Conservation (phyloP, 2,329 filamentous ascomycete genomes). For the Fusarium sp. region DNA sequence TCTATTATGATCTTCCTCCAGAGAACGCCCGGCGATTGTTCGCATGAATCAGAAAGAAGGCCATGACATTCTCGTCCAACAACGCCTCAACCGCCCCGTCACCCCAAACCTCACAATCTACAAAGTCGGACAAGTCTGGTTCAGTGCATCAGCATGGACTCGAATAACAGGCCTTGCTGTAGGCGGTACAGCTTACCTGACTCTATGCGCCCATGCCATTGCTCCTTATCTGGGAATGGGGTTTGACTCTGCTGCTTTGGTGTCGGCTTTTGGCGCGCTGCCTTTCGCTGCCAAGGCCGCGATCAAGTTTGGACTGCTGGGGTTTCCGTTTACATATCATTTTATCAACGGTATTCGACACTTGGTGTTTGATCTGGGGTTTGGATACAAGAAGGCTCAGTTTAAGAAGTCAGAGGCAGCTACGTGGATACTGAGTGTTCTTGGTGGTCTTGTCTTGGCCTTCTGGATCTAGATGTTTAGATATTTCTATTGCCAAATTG, state of each 20-base stretch:
- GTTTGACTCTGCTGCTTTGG: slow-evolving; percentile 3
- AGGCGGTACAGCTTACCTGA: slow-evolving; percentile 10
- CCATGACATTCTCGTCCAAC: slow-evolving; percentile 7
- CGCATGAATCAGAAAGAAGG: not conserved
- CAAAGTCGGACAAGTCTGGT: slow-evolving; percentile 11
- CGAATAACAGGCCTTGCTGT: slow-evolving; percentile 17
- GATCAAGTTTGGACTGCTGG: slow-evolving; percentile 18
- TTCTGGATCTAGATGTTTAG: slow-evolving; percentile 6
- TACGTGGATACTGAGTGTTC: slow-evolving; percentile 11
- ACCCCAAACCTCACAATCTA: slow-evolving; percentile 21
- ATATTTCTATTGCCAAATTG: not conserved
- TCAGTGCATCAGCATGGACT: slow-evolving; percentile 30
- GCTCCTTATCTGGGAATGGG: slow-evolving; percentile 9
- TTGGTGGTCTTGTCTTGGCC: slow-evolving; percentile 3
- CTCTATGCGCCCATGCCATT: not conserved
- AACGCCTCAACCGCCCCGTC: slow-evolving; percentile 17
- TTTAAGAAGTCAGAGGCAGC: slow-evolving; percentile 17
- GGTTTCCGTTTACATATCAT: slow-evolving; percentile 21
- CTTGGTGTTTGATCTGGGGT: slow-evolving; percentile 20
- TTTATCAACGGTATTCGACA: slow-evolving; percentile 23
- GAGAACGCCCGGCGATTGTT: not conserved
- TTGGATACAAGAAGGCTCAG: slow-evolving; percentile 22
- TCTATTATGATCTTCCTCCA: not conserved
- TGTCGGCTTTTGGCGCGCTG: slow-evolving; percentile 1
- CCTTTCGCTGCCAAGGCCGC: slow-evolving; percentile 1